Conservation (phyloP, 345 rosid species). For the Corchorus capsularis region DNA sequence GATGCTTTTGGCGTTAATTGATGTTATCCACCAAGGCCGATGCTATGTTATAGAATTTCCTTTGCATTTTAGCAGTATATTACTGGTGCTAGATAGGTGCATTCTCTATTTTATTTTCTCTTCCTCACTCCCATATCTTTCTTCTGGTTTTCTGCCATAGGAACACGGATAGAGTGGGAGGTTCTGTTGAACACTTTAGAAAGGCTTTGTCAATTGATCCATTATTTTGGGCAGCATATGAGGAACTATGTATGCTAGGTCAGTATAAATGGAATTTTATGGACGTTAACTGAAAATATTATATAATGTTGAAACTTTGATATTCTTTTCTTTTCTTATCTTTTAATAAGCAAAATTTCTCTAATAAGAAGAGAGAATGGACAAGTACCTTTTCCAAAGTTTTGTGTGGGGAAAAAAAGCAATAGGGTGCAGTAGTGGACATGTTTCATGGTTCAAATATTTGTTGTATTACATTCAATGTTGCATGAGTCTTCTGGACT, state of each 20-base stretch:
- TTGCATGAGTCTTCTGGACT: background rate
- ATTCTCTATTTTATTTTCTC: background rate
- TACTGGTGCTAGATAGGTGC: background rate
- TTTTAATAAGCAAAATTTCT: background rate
- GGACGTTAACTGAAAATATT: background rate
- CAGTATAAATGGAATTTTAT: constrained; percentile 25
- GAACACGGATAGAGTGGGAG: constrained; percentile 67
- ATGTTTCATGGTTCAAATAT: background rate
- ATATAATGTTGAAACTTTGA: background rate
- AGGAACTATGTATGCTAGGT: constrained; percentile 88
- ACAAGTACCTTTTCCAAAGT: constrained; percentile 1
- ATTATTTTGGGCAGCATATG: constrained; percentile 86
- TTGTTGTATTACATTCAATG: background rate
- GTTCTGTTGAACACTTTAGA: constrained; percentile 73
- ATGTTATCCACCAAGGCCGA: background rate
- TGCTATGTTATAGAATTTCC: background rate
- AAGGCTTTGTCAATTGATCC: constrained; percentile 82
- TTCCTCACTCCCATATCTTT: background rate
- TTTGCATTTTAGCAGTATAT: background rate
- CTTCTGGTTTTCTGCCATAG: constrained; percentile 30
- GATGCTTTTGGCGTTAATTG: background rate
- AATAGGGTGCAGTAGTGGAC: background rate
- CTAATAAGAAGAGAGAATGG: background rate
- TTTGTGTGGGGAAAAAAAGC: background rate
- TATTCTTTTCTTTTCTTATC: background rate